Evolutionary conservation across 257 asterid species (phyloP).

Genomic region (Catharanthus roseus): DNA sequence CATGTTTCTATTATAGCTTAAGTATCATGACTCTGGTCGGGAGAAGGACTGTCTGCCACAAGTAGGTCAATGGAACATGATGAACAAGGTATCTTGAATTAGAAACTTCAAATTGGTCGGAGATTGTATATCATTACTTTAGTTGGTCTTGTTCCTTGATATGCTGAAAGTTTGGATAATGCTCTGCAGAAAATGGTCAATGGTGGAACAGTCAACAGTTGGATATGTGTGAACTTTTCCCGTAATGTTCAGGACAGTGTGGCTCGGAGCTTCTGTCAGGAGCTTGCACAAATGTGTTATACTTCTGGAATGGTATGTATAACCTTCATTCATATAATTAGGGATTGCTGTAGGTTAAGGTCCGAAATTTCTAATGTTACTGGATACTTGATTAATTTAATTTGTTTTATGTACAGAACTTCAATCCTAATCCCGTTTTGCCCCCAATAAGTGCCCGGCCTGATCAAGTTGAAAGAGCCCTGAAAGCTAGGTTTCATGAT

Average conservation of each 20-base stretch:
- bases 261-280: conserved; percentile 67
- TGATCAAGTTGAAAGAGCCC: conserved; percentile 77
- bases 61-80: conserved; percentile 99
- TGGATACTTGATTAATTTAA: not conserved
- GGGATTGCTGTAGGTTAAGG: not conserved
- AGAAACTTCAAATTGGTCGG: not conserved
- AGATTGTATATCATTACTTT: not conserved
- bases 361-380: not conserved
- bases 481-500: conserved; percentile 68
- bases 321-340: not conserved
- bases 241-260: conserved; percentile 64
- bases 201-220: conserved; percentile 76
- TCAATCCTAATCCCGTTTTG: conserved; percentile 68
- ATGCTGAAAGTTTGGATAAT: not conserved
- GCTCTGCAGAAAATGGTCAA: conserved; percentile 80
- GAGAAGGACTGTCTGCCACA: conserved; percentile 90
- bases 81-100: conserved; percentile 68
- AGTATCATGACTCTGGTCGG: conserved; percentile 89
- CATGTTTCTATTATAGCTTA: conserved; percentile 46
- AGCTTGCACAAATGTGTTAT: conserved; percentile 87
- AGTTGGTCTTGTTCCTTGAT: not conserved
- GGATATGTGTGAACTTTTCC: conserved; percentile 90
- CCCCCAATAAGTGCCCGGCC: conserved; percentile 65
- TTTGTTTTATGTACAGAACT: conserved; percentile 40
- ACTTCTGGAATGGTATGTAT: conserved; percentile 87